These are phyloP conservation scores for Podospora anserina DNA, from an alignment of 495 filamentous ascomycete species.

Conservation along the genomic window DNA sequence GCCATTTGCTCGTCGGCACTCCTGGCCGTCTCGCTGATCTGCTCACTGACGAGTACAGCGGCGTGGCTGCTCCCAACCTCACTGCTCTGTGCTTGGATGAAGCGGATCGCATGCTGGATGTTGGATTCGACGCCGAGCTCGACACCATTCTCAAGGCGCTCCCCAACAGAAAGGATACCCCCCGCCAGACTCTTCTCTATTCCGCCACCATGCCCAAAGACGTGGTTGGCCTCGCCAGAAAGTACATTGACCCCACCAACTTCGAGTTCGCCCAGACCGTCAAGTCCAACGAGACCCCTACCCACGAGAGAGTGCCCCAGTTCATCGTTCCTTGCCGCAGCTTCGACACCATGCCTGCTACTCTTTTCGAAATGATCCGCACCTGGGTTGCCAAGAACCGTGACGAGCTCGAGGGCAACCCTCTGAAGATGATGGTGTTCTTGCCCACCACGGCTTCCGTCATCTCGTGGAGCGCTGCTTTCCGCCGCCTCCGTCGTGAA, in stretches of 20 bases:
- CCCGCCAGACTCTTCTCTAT: constrained; percentile 87
- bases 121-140: constrained; percentile 82
- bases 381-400: constrained; percentile 46
- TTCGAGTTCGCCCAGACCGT: constrained; percentile 86
- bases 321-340: constrained; percentile 60
- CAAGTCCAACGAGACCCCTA: constrained; percentile 71
- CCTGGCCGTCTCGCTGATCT: constrained; percentile 87
- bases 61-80: constrained; percentile 70
- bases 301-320: constrained; percentile 81
- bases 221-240: constrained; percentile 73
- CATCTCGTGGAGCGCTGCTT: constrained; percentile 56
- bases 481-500: constrained; percentile 50
- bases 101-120: constrained; percentile 86
- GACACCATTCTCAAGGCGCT: constrained; percentile 63
- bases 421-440: constrained; percentile 94
- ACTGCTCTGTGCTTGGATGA: constrained; percentile 87
- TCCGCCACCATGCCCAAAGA: constrained; percentile 87
- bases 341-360: constrained; percentile 72
- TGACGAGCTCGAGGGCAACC: constrained; percentile 41
- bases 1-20: constrained; percentile 86
- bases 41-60: constrained; percentile 61
- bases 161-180: constrained; percentile 54
- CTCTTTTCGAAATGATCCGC: constrained; percentile 70
- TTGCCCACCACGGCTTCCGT: constrained; percentile 75
- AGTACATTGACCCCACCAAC: constrained; percentile 47